Evolutionary conservation across 2,329 filamentous ascomycete genomes (phyloP).

Genomic region (Paecilomyces formosus): DNA sequence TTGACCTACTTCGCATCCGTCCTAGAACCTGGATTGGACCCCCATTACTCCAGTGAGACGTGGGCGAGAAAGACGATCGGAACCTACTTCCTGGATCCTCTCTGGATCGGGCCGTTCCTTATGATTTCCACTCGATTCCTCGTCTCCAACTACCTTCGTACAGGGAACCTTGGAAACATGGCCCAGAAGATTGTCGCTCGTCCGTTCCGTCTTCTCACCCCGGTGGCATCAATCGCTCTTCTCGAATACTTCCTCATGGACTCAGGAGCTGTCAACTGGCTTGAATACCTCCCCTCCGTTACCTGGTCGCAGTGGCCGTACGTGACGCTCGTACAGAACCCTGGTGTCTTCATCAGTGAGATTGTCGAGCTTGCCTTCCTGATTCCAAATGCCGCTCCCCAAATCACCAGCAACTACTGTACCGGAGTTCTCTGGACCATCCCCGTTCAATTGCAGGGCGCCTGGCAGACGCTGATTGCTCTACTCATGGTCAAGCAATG

Average conservation of each 20-base stretch:
- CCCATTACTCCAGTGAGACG: constrained; percentile 33
- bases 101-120: constrained; percentile 45
- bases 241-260: constrained; percentile 43
- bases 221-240: constrained; percentile 35
- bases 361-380: constrained; percentile 39
- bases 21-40: constrained; percentile 26
- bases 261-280: constrained; percentile 34
- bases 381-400: constrained; percentile 41
- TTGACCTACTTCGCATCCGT: constrained; percentile 38
- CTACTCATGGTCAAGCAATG: constrained; percentile 38
- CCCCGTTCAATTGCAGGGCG: constrained; percentile 41
- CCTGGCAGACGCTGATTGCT: constrained; percentile 37
- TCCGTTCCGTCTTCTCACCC: constrained; percentile 41
- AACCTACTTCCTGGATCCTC: constrained; percentile 38
- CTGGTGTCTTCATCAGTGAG: constrained; percentile 38
- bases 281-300: constrained; percentile 40
- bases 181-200: constrained; percentile 39
- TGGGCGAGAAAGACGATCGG: constrained; percentile 36
- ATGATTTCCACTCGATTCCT: constrained; percentile 43
- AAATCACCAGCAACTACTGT: constrained; percentile 43
- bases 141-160: constrained; percentile 34
- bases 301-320: constrained; percentile 44
- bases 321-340: constrained; percentile 31
- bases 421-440: constrained; percentile 46
- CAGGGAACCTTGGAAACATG: constrained; percentile 35